Evolutionary conservation across 768 basidiomycete species (phyloP), one percentile per base, ranked within the genome.

Genomic region (Boletus sensibilis): DNA sequence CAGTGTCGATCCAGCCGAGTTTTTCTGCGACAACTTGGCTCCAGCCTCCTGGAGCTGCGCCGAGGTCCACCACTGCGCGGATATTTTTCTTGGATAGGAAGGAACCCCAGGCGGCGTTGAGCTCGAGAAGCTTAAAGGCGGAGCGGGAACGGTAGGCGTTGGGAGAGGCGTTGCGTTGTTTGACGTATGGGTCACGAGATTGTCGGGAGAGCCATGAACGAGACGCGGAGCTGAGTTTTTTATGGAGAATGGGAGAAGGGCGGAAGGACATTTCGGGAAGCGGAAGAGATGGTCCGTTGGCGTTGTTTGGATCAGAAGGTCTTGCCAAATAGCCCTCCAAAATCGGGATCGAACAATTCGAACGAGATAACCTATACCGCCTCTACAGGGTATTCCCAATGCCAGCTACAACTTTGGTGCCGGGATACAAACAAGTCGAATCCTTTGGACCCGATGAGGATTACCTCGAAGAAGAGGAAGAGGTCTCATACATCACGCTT

Each of bases 41-140:
- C 95, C 96, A 98, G 0, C 93, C 93, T 0, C 94, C 94, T 0
- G 95, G 96, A 0, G 94, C 92, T 0, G 91, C 91, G 16, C 96
- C 95, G 21, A 97, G 81, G 71, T 97, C 95, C 1, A 95, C 84
- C 0, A 96, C 83, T 18, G 81, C 77, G 2, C 70, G 76, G 5
- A 88, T 82, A 52, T 87, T 78, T 25, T 72, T 69, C 43, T 78
- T 72, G 18, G 69, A 67, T 41, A 87, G 73, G 59, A 92, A 83
- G 2, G 74, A 57, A 12, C 78, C 78, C 70, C 78, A 84, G 37
- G 77, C 75, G 0, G 78, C 70, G 66, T 91, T 77, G 48, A 98
- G 81, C 63, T 94, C 90, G 56, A 94, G 71, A 16, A 98, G 84
- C 74, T 98, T 98, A 79, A 91, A 96, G 4, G 94, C 93, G 13